Conservation (phyloP, 129 eudicot species). For the Erigeron canadensis region DNA sequence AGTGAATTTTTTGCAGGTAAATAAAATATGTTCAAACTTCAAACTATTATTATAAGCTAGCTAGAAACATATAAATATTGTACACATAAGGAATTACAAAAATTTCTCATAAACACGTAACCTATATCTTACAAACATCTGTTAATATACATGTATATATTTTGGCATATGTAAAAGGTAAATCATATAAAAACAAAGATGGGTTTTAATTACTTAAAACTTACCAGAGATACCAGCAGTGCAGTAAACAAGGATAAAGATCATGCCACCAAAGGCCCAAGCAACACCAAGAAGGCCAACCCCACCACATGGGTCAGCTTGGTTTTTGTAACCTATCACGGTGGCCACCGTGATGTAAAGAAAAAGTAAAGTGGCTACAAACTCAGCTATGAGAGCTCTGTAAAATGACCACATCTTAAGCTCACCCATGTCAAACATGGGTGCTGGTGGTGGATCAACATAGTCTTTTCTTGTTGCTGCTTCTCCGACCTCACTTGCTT, state of each 20-base stretch:
- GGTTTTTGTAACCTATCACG: slow-evolving; percentile 83
- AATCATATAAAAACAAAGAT: no score
- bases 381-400: slow-evolving; percentile 85
- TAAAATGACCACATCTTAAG: slow-evolving; percentile 82
- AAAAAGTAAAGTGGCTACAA: slow-evolving; percentile 85
- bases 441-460: slow-evolving; percentile 94
- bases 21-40: no score
- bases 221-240: slow-evolving; percentile 95
- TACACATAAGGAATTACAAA: no score
- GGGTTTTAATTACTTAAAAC: no score
- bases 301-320: slow-evolving; percentile 68
- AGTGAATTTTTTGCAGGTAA: no score
- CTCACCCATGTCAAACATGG: slow-evolving; percentile 67
- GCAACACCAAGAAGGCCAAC: slow-evolving; percentile 84
- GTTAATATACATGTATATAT: neutral
- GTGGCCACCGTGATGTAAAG: slow-evolving; percentile 87
- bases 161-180: no score
- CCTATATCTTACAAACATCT: neutral
- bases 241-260: slow-evolving; percentile 90
- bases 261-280: slow-evolving; percentile 97
- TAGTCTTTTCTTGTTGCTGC: slow-evolving; percentile 57
- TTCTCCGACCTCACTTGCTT: slow-evolving; percentile 59
- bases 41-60: no score
- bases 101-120: neutral
- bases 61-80: no score